phyloP scores from a whole-genome alignment of 768 basidiomycete genomes.

The Naganishia friedmannii region DNA sequence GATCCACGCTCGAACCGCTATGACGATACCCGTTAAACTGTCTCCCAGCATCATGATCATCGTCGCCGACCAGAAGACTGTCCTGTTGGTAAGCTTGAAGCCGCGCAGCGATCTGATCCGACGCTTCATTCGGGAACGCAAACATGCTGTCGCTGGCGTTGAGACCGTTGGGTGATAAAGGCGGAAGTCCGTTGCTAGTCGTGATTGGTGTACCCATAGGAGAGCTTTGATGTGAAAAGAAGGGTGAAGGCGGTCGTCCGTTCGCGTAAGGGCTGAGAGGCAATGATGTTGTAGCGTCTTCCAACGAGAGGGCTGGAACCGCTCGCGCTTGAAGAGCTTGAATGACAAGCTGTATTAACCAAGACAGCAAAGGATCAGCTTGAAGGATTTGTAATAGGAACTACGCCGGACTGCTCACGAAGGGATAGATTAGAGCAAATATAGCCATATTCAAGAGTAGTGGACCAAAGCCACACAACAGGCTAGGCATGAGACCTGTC shows the following conservation, averaged over 20 bases:
- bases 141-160: not conserved
- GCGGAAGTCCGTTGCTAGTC: not conserved
- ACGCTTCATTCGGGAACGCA: conserved; percentile 14
- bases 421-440: conserved; percentile 49
- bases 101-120: conserved; percentile 16
- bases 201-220: conserved; percentile 16
- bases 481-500: conserved; percentile 36
- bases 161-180: conserved; percentile 12
- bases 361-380: conserved; percentile 33
- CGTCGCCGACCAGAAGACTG: not conserved
- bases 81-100: not conserved
- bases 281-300: conserved; percentile 13
- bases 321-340: conserved; percentile 46
- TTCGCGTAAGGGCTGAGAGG: conserved; percentile 10
- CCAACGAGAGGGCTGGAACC: conserved; percentile 31
- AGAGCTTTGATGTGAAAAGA: conserved; percentile 7
- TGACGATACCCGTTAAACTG: not conserved
- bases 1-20: not conserved
- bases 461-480: conserved; percentile 44
- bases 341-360: conserved; percentile 33
- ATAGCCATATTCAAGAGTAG: conserved; percentile 47
- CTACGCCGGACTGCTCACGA: conserved; percentile 35
- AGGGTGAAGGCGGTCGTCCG: conserved; percentile 8
- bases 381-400: not conserved
- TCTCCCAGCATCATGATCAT: not conserved